Base-by-base conservation (phyloP, 2,329 filamentous ascomycete genomes). In the Ascochyta viciae-villosae region DNA sequence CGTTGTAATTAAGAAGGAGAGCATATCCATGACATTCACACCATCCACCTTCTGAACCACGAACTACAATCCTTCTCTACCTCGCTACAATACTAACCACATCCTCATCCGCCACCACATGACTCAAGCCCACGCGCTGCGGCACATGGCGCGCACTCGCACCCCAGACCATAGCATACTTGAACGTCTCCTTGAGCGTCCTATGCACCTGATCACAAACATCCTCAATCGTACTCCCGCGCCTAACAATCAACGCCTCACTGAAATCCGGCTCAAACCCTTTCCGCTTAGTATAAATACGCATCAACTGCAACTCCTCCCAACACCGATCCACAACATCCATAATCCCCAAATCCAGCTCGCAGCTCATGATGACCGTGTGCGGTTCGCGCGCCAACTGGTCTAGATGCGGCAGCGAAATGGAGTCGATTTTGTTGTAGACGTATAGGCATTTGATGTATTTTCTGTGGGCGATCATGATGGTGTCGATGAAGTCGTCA, bases 391-490 rank as follows among this genome's bases (percentile, higher is more conserved):
- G 88, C 5, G 96, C 95, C 22, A 99, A 83, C 74, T 89, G 87
- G 81, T 99, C 91, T 43, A 99, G 85, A 78, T 96, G 96, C 74
- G 97, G 92, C 63, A 99, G 85, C 38, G 90, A 94, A 58, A 99
- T 91, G 75, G 87, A 89, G 80, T 99, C 95, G 79, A 99, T 96
- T 81, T 99, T 99, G 89, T 99, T 99, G 87, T 99, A 99, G 29
- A 98, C 94, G 79, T 99, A 99, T 29, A 99, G 84, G 54, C 87
- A 89, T 73, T 86, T 85, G 81, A 99, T 97, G 82, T 99, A 99
- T 77, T 96, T 99, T 73, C 95, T 84, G 81, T 99, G 95, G 74
- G 97, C 92, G 78, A 95, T 96, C 94, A 98, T 98, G 78, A 99
- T 97, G 59, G 97, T 92, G 76, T 99, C 95, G 80, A 99, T 99